Evolutionary conservation across 805 yeast species (phyloP).

Genomic region (Candida lessepsii): DNA sequence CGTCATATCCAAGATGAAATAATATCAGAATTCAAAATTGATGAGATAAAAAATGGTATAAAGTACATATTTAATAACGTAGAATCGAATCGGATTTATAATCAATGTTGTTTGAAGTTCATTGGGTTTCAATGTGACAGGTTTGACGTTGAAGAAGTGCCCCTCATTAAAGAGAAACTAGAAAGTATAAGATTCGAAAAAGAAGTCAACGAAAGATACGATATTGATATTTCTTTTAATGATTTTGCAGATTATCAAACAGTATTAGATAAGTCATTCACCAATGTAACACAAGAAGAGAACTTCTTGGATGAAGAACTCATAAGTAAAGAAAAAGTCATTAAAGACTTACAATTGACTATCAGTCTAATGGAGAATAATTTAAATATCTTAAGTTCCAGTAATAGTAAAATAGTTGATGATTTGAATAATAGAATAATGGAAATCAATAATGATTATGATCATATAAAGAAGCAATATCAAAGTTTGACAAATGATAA

Average conservation of each 20-base stretch:
- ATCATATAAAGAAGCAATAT: slow-evolving; percentile 3
- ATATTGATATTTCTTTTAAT: background rate
- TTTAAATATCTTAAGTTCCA: slow-evolving; percentile 30
- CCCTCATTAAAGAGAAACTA: background rate
- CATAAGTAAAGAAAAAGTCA: slow-evolving; percentile 23
- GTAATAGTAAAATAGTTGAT: slow-evolving; percentile 25
- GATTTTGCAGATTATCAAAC: background rate
- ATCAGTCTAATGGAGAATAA: slow-evolving; percentile 46
- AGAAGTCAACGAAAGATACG: slow-evolving; percentile 6
- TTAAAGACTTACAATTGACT: slow-evolving; percentile 47
- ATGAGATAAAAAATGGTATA: background rate
- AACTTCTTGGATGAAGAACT: slow-evolving; percentile 1
- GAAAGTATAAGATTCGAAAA: background rate
- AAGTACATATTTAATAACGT: background rate
- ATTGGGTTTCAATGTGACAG: background rate
- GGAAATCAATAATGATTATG: slow-evolving; percentile 18
- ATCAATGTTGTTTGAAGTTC: slow-evolving; percentile 4
- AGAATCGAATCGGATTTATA: slow-evolving; percentile 3
- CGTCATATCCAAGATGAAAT: slow-evolving; percentile 9
- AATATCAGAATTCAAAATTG: background rate
- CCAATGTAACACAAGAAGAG: background rate
- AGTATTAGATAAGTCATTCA: background rate
- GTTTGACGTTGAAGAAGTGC: background rate
- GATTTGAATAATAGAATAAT: slow-evolving; percentile 16
- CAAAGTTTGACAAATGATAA: slow-evolving; percentile 17